phyloP scores from a whole-genome alignment of 2,329 filamentous ascomycete species.

The Botrytis cinerea region DNA sequence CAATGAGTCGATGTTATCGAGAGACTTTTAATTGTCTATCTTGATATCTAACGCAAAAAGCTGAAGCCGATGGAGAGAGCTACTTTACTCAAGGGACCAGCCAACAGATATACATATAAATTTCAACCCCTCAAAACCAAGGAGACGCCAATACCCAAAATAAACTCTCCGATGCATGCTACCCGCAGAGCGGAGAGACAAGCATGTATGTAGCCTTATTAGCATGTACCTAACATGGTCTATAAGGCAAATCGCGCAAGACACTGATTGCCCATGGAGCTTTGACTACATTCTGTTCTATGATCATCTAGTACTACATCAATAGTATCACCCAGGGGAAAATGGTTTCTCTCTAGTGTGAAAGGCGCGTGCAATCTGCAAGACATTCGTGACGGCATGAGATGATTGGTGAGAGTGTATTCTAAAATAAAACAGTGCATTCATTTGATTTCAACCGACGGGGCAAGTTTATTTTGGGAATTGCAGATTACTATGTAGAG shows the following conservation, averaged over 20 bases:
- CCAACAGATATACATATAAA: conserved; percentile 17
- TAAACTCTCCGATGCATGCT: conserved; percentile 18
- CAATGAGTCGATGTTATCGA: neutral
- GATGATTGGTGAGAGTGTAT: neutral
- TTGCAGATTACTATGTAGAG: neutral
- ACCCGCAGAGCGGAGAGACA: neutral
- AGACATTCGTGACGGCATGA: neutral
- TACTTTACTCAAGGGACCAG: neutral
- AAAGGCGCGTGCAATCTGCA: neutral
- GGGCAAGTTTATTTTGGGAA: neutral
- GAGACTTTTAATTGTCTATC: neutral
- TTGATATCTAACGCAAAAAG: neutral
- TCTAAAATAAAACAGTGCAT: conserved; percentile 15
- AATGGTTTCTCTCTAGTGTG: neutral
- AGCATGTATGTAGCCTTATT: neutral
- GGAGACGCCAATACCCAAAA: conserved; percentile 4
- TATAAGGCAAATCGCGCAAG: neutral
- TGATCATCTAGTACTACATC: neutral
- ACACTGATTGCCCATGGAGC: neutral
- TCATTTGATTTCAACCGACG: neutral
- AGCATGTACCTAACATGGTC: neutral
- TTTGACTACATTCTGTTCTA: neutral
- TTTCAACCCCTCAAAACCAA: neutral
- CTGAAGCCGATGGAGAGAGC: conserved; percentile 13
- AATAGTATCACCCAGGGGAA: neutral